These are phyloP conservation scores for Yamadazyma diospyri DNA, from an alignment of 1,139 yeast species.

Conservation along the genomic window DNA sequence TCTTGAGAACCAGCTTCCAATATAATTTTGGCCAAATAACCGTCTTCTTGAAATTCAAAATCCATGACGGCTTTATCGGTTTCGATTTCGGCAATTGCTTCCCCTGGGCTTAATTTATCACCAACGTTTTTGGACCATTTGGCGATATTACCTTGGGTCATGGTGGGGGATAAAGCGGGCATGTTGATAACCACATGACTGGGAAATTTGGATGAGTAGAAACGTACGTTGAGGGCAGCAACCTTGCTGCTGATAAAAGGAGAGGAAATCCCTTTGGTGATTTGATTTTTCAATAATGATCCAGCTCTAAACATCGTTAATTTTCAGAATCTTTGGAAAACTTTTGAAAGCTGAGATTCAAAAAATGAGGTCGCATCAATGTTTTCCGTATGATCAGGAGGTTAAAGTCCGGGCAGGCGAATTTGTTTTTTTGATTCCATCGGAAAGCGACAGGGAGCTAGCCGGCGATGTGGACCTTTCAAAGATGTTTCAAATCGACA, in stretches of 20 bases:
- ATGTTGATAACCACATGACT: constrained; percentile 70
- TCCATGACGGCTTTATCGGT: constrained; percentile 99
- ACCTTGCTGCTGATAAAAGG: constrained; percentile 3
- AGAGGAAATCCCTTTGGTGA: not conserved
- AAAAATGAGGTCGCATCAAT: constrained; percentile 3
- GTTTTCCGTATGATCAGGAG: constrained; percentile 4
- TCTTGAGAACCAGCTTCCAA: constrained; percentile 86
- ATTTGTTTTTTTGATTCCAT: no score
- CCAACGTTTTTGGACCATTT: constrained; percentile 88
- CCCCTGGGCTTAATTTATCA: constrained; percentile 85
- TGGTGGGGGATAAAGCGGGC: constrained; percentile 97
- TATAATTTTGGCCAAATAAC: constrained; percentile 86
- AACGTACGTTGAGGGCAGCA: constrained; percentile 17
- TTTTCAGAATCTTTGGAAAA: constrained; percentile 1
- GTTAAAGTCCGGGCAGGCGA: constrained; percentile 3
- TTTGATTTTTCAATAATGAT: constrained; percentile 2
- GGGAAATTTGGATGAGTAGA: constrained; percentile 52
- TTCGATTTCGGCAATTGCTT: constrained; percentile 92
- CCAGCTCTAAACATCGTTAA: constrained; percentile 3
- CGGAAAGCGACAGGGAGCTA: not conserved
- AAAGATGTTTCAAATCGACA: no score
- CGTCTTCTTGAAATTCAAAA: constrained; percentile 98
- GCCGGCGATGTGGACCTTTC: not conserved
- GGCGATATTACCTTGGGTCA: constrained; percentile 93
- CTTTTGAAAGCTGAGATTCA: constrained; percentile 2